Evolutionary conservation across 495 filamentous ascomycete genomes (phyloP), one percentile per base, ranked within the genome.

Genomic region (Astrothelium subdiscretum): DNA sequence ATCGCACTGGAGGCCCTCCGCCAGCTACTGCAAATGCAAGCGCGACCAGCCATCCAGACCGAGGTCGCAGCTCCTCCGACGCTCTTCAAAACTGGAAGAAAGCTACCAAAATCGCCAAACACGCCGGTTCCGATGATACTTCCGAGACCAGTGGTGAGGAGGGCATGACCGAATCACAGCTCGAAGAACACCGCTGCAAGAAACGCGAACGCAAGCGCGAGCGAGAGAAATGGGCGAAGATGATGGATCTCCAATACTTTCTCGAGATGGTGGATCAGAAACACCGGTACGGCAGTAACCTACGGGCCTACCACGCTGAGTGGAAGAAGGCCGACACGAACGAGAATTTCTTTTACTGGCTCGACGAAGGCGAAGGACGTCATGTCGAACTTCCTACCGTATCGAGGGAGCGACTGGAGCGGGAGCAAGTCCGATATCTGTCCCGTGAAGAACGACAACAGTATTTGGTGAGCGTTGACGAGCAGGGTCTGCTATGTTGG

Each of bases 341-440:
- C 8, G 85, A 97, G 71, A 96, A 92, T 69, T 97, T 95, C 78
- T 97, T 96, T 72, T 91, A 90, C 73, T 96, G 92, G 91, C 79
- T 96, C n/a, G 92, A 97, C 70, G 75, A 89, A 58, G 92, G 92
- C 2, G 69, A 70, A 22, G 74, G 74, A 4, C 67, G 59, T 63
- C 58, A 70, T 31, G 61, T 74, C 31, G 74, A 77, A 62, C 66
- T 73, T 40, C 73, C 70, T 44, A 73, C 72, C 2, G 67, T 72
- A 31, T 73, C 74, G 20, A 58, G 74, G 60, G 71, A 69, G 52
- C 52, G 70, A 11, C 62, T 77, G 31, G 73, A 75, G 29, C 66
- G 63, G 44, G 72, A 74, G 59, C 72, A 68, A 42, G 72, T 77
- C 43, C 66, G 74, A 32, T 77, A 77, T 64, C 62, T 77, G 52